Conservation (phyloP, 2,329 filamentous ascomycete genomes). For the Colletotrichum tamarilloi region DNA sequence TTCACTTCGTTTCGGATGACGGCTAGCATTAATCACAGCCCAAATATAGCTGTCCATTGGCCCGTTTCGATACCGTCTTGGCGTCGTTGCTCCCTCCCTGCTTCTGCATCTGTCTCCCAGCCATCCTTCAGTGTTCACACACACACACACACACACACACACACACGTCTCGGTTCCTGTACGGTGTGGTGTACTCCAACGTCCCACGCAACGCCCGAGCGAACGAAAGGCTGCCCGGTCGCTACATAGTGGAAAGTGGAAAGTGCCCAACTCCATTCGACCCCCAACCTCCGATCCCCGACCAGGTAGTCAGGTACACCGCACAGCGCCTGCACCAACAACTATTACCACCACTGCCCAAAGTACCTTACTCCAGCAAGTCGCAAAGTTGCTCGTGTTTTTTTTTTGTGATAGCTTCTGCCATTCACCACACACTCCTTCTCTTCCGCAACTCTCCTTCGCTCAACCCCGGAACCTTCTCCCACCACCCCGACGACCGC, state of each 20-base stretch:
- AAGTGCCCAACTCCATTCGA: slow-evolving; percentile 24
- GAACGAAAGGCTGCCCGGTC: neutral
- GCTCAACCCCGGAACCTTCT: neutral
- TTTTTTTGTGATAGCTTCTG: slow-evolving; percentile 20
- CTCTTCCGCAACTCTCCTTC: neutral
- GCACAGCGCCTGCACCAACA: slow-evolving; percentile 8
- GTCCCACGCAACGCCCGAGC: slow-evolving; percentile 8
- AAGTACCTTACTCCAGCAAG: neutral
- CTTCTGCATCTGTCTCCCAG: neutral
- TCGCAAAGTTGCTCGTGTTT: slow-evolving; percentile 23
- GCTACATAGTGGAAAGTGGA: neutral
- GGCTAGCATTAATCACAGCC: slow-evolving; percentile 27
- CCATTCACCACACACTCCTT: slow-evolving; percentile 4
- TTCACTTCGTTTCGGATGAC: slow-evolving; percentile 26
- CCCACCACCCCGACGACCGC: neutral
- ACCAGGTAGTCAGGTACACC: slow-evolving; percentile 4
- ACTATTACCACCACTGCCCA: neutral
- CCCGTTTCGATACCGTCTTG: slow-evolving; percentile 16
- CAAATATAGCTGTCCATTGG: slow-evolving; percentile 30
- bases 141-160: neutral
- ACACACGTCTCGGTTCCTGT: neutral
- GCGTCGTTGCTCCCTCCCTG: neutral
- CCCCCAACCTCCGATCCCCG: slow-evolving; percentile 35
- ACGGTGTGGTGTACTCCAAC: neutral
- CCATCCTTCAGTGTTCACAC: neutral